These are phyloP conservation scores for Saturnispora galanensis DNA, from an alignment of 805 yeast genomes.

Conservation along the genomic window DNA sequence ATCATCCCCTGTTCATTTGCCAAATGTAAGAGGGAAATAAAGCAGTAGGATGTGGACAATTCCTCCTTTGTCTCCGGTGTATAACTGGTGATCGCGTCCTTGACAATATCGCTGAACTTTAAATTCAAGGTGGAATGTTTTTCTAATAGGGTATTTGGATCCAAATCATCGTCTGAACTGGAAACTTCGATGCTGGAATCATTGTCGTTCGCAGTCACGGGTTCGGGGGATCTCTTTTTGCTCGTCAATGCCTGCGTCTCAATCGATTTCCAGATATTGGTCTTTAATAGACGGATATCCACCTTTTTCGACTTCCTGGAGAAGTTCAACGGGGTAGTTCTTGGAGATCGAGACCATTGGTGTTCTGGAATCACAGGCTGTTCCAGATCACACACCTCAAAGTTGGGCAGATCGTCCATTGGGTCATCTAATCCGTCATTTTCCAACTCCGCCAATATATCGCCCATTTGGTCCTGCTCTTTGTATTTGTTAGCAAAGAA, in stretches of 20 bases:
- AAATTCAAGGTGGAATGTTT: slow-evolving; percentile 11
- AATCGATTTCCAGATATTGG: slow-evolving; percentile 36
- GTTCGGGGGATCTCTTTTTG: slow-evolving; percentile 22
- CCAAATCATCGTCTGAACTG: not conserved
- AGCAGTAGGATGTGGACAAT: slow-evolving; percentile 40
- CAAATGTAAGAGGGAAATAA: slow-evolving; percentile 39
- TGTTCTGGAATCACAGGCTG: not conserved
- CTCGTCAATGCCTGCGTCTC: slow-evolving; percentile 20
- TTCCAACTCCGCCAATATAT: slow-evolving; percentile 13
- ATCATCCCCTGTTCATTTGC: slow-evolving; percentile 40
- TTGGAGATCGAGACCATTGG: not conserved
- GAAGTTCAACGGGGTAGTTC: slow-evolving; percentile 16
- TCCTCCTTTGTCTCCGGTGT: slow-evolving; percentile 31
- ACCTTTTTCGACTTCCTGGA: slow-evolving; percentile 41
- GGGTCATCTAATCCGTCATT: slow-evolving; percentile 29
- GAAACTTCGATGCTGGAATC: not conserved
- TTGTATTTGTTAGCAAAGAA: slow-evolving; percentile 41
- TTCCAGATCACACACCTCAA: slow-evolving; percentile 5
- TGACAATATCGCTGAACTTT: slow-evolving; percentile 28
- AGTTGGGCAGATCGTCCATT: slow-evolving; percentile 16
- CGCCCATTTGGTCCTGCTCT: slow-evolving; percentile 13
- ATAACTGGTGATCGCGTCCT: slow-evolving; percentile 29
- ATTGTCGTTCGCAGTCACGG: not conserved
- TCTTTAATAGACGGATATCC: slow-evolving; percentile 37
- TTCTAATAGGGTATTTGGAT: not conserved